phyloP scores from a whole-genome alignment of 2,329 filamentous ascomycete genomes.

The Helotiales sp. region DNA sequence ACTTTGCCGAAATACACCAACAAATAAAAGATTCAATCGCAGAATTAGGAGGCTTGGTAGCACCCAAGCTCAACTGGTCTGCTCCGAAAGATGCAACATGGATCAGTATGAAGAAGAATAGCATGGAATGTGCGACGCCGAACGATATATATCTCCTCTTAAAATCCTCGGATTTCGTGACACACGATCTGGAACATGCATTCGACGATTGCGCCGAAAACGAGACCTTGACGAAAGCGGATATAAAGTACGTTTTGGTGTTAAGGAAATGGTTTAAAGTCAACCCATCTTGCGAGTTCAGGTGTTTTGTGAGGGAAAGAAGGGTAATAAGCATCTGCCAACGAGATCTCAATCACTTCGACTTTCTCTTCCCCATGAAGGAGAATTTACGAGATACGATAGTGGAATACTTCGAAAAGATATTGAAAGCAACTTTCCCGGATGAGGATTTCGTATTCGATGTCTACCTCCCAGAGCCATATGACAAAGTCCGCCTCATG shows the following conservation, averaged over 20 bases:
- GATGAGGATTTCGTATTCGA: conserved; percentile 88
- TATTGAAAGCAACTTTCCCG: conserved; percentile 74
- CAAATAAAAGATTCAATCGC: conserved; percentile 74
- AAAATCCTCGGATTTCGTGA: conserved; percentile 93
- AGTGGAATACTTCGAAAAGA: conserved; percentile 73
- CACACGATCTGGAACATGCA: conserved; percentile 89
- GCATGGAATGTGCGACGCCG: conserved; percentile 82
- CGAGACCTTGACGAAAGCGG: conserved; percentile 33
- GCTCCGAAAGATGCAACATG: conserved; percentile 94
- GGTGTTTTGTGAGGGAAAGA: conserved; percentile 87
- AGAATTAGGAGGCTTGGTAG: conserved; percentile 81
- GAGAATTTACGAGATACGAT: conserved; percentile 68
- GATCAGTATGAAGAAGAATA: conserved; percentile 83
- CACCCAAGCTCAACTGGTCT: conserved; percentile 97
- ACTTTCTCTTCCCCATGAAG: conserved; percentile 69
- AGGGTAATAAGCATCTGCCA: conserved; percentile 82
- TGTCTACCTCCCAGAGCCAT: conserved; percentile 78
- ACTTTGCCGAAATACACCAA: conserved; percentile 71
- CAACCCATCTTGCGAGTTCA: conserved; percentile 90
- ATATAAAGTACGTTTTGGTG: conserved; percentile 59
- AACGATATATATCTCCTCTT: conserved; percentile 93
- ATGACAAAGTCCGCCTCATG: conserved; percentile 65
- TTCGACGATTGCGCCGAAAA: conserved; percentile 69
- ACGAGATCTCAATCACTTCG: conserved; percentile 86
- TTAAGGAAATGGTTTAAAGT: conserved; percentile 85